A percentile compares a stretch with the other conserved stretches of the same genome.
These are phyloP conservation scores for Tuber brumale DNA, from an alignment of 495 filamentous ascomycete genomes.

Conservation along the genomic window DNA sequence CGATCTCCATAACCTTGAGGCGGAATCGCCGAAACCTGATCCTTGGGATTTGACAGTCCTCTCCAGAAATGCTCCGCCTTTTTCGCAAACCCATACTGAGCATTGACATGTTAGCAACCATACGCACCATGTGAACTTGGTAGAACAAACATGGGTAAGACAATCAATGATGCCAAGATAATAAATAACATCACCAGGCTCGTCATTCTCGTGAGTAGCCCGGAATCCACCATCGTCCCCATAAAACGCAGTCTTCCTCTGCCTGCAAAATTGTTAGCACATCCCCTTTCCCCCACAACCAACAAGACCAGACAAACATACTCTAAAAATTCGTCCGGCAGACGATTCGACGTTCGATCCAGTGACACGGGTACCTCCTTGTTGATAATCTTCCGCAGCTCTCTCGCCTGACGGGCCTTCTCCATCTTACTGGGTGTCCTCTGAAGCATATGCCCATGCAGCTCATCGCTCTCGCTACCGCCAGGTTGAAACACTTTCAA, in stretches of 20 bases:
- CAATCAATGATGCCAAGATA: slow-evolving; percentile 98
- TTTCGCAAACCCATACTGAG: slow-evolving; percentile 78
- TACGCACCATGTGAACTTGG: not conserved
- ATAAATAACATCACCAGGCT: slow-evolving; percentile 84
- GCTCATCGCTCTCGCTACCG: slow-evolving; percentile 55
- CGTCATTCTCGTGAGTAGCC: slow-evolving; percentile 85
- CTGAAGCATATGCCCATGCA: slow-evolving; percentile 56
- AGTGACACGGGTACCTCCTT: slow-evolving; percentile 86
- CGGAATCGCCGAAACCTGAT: slow-evolving; percentile 87
- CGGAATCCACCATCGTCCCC: slow-evolving; percentile 87
- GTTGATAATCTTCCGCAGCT: slow-evolving; percentile 86
- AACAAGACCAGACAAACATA: slow-evolving; percentile 20
- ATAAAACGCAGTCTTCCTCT: slow-evolving; percentile 72
- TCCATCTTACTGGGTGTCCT: slow-evolving; percentile 93
- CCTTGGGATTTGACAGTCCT: slow-evolving; percentile 70
- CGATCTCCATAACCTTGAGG: slow-evolving; percentile 87
- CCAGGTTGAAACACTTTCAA: slow-evolving; percentile 93
- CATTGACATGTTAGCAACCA: slow-evolving; percentile 40
- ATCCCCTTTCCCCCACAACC: not conserved
- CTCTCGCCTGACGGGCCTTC: slow-evolving; percentile 81
- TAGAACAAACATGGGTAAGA: slow-evolving; percentile 73
- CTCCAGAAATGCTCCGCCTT: slow-evolving; percentile 90
- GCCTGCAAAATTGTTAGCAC: slow-evolving; percentile 29
- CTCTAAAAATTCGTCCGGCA: slow-evolving; percentile 65
- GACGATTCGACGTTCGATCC: slow-evolving; percentile 66